Evolutionary conservation across 176 grass and related monocot genomes (phyloP).

Genomic region (Triticum urartu): DNA sequence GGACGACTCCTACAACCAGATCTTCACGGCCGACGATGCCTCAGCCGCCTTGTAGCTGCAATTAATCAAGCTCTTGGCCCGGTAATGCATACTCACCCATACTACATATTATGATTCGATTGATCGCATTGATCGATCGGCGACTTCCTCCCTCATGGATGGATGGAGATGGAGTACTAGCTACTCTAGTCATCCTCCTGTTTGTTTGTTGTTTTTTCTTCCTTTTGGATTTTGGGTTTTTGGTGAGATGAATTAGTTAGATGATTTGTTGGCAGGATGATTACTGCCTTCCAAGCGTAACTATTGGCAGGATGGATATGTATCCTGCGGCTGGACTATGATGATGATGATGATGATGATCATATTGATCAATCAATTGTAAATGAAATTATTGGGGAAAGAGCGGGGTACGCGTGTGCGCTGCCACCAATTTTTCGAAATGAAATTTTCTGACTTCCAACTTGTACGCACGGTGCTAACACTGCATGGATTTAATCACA

Average conservation of each 20-base stretch:
- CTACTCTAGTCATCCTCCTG: neutral
- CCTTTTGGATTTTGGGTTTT: neutral
- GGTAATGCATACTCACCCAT: neutral
- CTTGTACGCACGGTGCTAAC: neutral
- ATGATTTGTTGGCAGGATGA: neutral
- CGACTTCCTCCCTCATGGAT: neutral
- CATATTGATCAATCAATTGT: neutral
- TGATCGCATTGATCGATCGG: neutral
- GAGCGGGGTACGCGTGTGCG: no score
- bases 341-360: neutral
- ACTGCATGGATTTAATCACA: neutral
- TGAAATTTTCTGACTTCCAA: neutral
- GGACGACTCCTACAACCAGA: slow-evolving; percentile 60
- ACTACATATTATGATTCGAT: neutral
- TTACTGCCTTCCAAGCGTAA: no score
- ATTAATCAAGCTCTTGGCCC: neutral
- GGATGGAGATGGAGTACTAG: slow-evolving; percentile 13
- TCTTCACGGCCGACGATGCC: slow-evolving; percentile 21
- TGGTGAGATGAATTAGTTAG: neutral
- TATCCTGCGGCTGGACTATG: neutral
- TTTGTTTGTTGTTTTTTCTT: neutral
- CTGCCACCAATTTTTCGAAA: neutral
- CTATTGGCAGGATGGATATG: neutral
- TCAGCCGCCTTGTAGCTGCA: neutral
- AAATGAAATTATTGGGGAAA: neutral